Evolutionary conservation across 2,329 filamentous ascomycete genomes (phyloP), one percentile per base, ranked within the genome.

Genomic region (Epichloe scottii): DNA sequence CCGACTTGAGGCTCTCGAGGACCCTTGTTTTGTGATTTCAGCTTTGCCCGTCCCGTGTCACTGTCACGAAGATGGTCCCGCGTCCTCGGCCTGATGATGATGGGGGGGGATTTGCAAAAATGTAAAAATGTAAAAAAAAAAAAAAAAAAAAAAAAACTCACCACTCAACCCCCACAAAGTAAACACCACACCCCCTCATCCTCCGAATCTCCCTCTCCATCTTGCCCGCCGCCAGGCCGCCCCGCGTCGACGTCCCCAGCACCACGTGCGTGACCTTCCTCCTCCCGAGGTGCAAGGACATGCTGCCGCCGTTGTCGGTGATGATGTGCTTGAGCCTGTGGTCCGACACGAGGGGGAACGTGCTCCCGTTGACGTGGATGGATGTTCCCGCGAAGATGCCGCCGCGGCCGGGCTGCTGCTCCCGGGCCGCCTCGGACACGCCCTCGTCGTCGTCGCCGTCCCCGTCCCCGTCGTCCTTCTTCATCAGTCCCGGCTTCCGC

Each of bases 281-380:
- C 43, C 88, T 78, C 10, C 80, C 84, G 10, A 95, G 78, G 53
- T 81, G 75, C 37, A 89, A 76, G 3, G 87, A 84, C 58, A 88
- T 73, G 41, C 69, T 73, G 1, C 81, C 91, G 19, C 90, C 91
- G 62, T 95, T 81, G 51, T 81, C 74, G 5, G 77, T 79, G 38
- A 96, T 76, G 15, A 94, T 66, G 51, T 83, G 82, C 71, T 93
- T 94, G 52, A 96, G 77, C 63, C 80, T 85, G 70, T 95, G 87
- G 66, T 96, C 90, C 14, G 87, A 94, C 55, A 95, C 78, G 23
- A 81, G 67, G 1, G 90, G 89, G 53, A 82, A 77, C 2, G 89
- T 95, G 57, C 86, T 90, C 54, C 89, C 89, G 66, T 95, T 95
- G 66, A 96, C 78, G 68, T 91, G 93, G 59, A 95, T 77, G 48